Conservation (phyloP, 169 alveolate genomes). For the Blepharisma undulans region DNA sequence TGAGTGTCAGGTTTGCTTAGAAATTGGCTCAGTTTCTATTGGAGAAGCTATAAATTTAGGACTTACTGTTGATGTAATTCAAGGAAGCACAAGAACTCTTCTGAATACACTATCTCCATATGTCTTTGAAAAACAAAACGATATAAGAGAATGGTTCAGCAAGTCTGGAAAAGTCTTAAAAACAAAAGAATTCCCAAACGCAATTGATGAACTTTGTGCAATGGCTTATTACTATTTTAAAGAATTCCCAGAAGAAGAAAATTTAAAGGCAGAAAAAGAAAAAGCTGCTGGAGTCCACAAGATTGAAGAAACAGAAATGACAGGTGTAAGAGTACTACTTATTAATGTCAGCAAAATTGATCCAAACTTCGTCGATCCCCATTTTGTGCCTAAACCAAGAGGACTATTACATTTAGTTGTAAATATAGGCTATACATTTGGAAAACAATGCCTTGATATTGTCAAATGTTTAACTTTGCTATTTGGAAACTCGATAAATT, state of each 20-base stretch:
- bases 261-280: slow-evolving; percentile 7
- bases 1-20: slow-evolving; percentile 4
- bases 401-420: slow-evolving; percentile 2
- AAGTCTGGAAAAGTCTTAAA: background rate
- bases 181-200: slow-evolving; percentile 19
- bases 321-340: slow-evolving; percentile 36
- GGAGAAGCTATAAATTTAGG: slow-evolving; percentile 33
- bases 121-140: background rate
- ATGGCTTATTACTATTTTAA: slow-evolving; percentile 31
- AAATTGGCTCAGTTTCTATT: background rate
- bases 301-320: slow-evolving; percentile 38
- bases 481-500: slow-evolving; percentile 14
- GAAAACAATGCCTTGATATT: slow-evolving; percentile 34
- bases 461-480: slow-evolving; percentile 8
- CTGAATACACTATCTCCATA: slow-evolving; percentile 16
- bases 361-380: slow-evolving; percentile 6
- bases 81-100: slow-evolving; percentile 43
- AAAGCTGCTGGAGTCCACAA: slow-evolving; percentile 18
- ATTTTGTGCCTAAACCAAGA: background rate
- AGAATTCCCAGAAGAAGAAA: slow-evolving; percentile 32
- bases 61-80: slow-evolving; percentile 38
- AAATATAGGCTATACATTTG: slow-evolving; percentile 43
- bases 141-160: slow-evolving; percentile 30
- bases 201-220: slow-evolving; percentile 36
- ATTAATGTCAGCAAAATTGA: slow-evolving; percentile 27